These are phyloP conservation scores for Wickerhamiella siamensis DNA, from an alignment of 805 yeast species.

Conservation along the genomic window DNA sequence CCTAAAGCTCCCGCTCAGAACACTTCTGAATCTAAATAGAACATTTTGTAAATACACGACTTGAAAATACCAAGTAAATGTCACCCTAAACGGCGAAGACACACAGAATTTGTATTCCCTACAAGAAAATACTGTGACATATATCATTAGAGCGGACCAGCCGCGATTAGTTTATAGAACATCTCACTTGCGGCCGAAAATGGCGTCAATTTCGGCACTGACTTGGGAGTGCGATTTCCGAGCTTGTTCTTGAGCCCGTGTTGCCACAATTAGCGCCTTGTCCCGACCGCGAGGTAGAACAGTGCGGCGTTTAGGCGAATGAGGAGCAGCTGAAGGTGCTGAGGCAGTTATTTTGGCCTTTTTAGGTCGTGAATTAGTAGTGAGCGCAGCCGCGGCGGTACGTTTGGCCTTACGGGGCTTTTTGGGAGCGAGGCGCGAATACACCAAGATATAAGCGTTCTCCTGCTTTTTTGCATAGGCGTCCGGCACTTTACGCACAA, in stretches of 20 bases:
- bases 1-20: neutral
- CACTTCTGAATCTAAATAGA: neutral
- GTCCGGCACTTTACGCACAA: slow-evolving; percentile 58
- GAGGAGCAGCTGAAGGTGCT: neutral
- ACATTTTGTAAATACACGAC: neutral
- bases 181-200: neutral
- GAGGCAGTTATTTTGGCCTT: neutral
- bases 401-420: slow-evolving; percentile 2
- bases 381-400: neutral
- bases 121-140: too few species aligned
- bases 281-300: neutral
- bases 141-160: neutral
- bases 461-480: slow-evolving; percentile 66
- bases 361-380: neutral
- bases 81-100: too few species aligned
- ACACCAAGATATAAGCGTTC: slow-evolving; percentile 79
- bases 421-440: slow-evolving; percentile 37
- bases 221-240: neutral
- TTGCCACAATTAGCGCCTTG: neutral
- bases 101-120: too few species aligned
- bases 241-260: neutral
- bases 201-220: slow-evolving; percentile 1
- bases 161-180: neutral
- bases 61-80: too few species aligned
- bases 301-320: neutral